Evolutionary conservation across 768 basidiomycete genomes (phyloP).

Genomic region (Termitomyces sp.): DNA sequence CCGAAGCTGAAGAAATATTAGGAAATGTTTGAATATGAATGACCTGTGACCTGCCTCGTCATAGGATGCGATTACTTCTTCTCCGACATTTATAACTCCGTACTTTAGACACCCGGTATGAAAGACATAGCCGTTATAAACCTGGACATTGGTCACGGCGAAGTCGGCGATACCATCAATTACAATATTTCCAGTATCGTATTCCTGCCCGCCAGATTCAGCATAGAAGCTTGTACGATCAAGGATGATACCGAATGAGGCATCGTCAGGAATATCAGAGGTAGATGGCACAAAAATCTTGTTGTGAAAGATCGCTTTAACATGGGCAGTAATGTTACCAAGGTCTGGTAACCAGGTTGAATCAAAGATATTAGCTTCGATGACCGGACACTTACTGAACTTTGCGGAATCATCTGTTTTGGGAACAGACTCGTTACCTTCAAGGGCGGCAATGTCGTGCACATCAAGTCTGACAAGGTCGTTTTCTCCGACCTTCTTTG

Average conservation of each 20-base stretch:
- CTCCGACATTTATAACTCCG: slow-evolving; percentile 72
- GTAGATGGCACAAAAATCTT: slow-evolving; percentile 74
- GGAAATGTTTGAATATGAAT: neutral
- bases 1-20: slow-evolving; percentile 51
- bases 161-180: slow-evolving; percentile 92
- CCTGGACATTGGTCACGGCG: slow-evolving; percentile 89
- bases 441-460: slow-evolving; percentile 85
- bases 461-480: slow-evolving; percentile 91
- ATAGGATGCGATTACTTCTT: slow-evolving; percentile 84
- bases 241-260: slow-evolving; percentile 79
- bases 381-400: slow-evolving; percentile 57
- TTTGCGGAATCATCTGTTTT: slow-evolving; percentile 94
- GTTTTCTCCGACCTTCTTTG: slow-evolving; percentile 60
- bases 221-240: slow-evolving; percentile 96
- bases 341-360: slow-evolving; percentile 42
- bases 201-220: slow-evolving; percentile 95
- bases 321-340: slow-evolving; percentile 68
- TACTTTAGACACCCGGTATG: slow-evolving; percentile 91
- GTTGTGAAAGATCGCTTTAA: slow-evolving; percentile 83
- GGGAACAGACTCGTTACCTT: slow-evolving; percentile 68
- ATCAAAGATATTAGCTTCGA: neutral
- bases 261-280: slow-evolving; percentile 53
- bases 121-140: slow-evolving; percentile 92
- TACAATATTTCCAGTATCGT: slow-evolving; percentile 92
- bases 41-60: slow-evolving; percentile 61